Evolutionary conservation across 805 yeast species (phyloP).

Genomic region (Suhomyces sp.): DNA sequence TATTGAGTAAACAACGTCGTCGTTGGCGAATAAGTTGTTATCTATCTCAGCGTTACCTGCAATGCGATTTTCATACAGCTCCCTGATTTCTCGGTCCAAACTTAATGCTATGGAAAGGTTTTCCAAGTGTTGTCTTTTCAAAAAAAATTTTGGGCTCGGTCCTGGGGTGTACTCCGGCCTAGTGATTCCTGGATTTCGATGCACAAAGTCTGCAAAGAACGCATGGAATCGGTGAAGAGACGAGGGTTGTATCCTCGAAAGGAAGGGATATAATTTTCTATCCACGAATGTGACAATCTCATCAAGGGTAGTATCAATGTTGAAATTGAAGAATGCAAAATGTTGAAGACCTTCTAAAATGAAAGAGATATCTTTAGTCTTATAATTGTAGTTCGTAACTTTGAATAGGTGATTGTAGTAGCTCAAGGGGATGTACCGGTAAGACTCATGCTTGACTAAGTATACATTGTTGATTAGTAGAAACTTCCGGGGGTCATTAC

Average conservation of each 20-base stretch:
- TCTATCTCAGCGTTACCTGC: too few species aligned
- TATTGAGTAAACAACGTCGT: too few species aligned
- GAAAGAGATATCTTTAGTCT: conserved; percentile 4
- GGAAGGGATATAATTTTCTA: conserved; percentile 4
- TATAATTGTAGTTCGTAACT: conserved; percentile 3
- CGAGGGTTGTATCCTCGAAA: neutral
- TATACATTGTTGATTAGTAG: too few species aligned
- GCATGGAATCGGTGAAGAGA: neutral
- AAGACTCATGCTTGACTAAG: conserved; percentile 1
- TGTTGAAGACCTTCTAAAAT: neutral
- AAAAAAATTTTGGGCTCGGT: too few species aligned
- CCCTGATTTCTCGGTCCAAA: too few species aligned
- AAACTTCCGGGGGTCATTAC: too few species aligned
- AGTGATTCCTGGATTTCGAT: neutral
- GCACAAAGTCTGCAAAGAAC: conserved; percentile 1
- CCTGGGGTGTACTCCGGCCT: too few species aligned
- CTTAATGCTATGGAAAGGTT: too few species aligned
- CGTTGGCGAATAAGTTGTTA: too few species aligned
- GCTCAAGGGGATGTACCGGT: neutral
- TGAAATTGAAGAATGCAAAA: neutral
- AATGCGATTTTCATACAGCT: too few species aligned
- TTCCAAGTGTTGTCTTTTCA: too few species aligned
- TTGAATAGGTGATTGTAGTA: conserved; percentile 2
- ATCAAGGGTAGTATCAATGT: neutral
- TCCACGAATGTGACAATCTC: conserved; percentile 2